Evolutionary conservation across 2,329 filamentous ascomycete species (phyloP).

Genomic region (Alternaria arbusti): DNA sequence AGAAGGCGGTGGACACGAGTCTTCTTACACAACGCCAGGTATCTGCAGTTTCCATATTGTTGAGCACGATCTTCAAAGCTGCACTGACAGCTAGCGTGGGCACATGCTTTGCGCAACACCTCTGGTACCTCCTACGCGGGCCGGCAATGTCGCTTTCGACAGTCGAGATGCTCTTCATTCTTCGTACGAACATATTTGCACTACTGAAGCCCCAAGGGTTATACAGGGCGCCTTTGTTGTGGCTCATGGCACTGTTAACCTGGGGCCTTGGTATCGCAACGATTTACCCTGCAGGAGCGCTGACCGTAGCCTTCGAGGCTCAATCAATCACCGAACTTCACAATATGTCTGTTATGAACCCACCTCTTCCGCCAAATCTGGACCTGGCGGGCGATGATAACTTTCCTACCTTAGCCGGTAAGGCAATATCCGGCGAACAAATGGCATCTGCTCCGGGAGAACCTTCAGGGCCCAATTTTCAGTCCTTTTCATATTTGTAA

Average conservation of each 20-base stretch:
- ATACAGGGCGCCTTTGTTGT: neutral
- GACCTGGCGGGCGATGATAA: neutral
- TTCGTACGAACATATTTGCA: neutral
- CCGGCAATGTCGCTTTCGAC: neutral
- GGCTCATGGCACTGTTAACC: neutral
- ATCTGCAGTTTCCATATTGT: neutral
- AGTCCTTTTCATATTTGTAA: neutral
- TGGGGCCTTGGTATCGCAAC: neutral
- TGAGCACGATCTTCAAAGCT: neutral
- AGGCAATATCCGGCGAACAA: too few species aligned
- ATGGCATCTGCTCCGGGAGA: too few species aligned
- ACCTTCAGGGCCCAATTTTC: too few species aligned
- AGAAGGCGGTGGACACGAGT: fast-evolving
- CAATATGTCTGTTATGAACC: neutral
- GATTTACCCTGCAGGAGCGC: neutral
- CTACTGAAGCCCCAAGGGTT: neutral
- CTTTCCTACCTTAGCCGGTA: neutral
- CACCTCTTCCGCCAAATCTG: neutral
- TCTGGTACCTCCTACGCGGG: neutral
- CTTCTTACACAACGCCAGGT: neutral
- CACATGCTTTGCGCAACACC: neutral
- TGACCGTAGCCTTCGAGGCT: neutral
- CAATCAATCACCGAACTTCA: neutral
- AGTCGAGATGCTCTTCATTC: neutral
- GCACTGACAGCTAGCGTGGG: neutral